Evolutionary conservation across 768 basidiomycete genomes (phyloP).

Genomic region (Leucogyrophana mollusca): DNA sequence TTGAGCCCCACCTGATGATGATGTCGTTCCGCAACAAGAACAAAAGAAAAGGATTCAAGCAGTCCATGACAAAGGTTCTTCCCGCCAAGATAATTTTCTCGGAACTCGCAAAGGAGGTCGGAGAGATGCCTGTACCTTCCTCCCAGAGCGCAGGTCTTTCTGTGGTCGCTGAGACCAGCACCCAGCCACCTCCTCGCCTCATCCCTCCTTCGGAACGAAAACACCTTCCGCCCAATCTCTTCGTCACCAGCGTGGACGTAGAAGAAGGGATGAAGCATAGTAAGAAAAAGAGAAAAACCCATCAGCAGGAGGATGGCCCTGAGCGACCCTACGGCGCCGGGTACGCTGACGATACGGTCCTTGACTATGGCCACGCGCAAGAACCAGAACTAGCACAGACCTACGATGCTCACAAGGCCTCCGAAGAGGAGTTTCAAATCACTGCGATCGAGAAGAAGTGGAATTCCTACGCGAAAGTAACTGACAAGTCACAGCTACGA

Average conservation of each 20-base stretch:
- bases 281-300: slow-evolving; percentile 35
- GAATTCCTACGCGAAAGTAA: slow-evolving; percentile 20
- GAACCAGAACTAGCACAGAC: slow-evolving; percentile 15
- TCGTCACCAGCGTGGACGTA: slow-evolving; percentile 73
- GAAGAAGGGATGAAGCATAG: slow-evolving; percentile 42
- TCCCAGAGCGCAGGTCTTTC: too few species aligned
- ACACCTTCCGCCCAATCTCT: slow-evolving; percentile 56
- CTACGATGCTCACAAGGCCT: too few species aligned
- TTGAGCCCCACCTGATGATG: not conserved
- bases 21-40: slow-evolving; percentile 63
- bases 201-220: slow-evolving; percentile 66
- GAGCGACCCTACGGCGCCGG: slow-evolving; percentile 11
- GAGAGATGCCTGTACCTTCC: slow-evolving; percentile 7
- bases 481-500: slow-evolving; percentile 21
- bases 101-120: slow-evolving; percentile 10
- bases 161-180: slow-evolving; percentile 6
- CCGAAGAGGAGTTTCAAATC: too few species aligned
- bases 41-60: slow-evolving; percentile 67
- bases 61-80: slow-evolving; percentile 41
- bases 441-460: slow-evolving; percentile 22
- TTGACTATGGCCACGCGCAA: slow-evolving; percentile 35
- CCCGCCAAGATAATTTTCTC: slow-evolving; percentile 57
- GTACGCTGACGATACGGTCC: slow-evolving; percentile 8
- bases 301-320: slow-evolving; percentile 11
- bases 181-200: slow-evolving; percentile 32